Conservation (phyloP, 805 yeast species). For the Kregervanrija delftensis region DNA sequence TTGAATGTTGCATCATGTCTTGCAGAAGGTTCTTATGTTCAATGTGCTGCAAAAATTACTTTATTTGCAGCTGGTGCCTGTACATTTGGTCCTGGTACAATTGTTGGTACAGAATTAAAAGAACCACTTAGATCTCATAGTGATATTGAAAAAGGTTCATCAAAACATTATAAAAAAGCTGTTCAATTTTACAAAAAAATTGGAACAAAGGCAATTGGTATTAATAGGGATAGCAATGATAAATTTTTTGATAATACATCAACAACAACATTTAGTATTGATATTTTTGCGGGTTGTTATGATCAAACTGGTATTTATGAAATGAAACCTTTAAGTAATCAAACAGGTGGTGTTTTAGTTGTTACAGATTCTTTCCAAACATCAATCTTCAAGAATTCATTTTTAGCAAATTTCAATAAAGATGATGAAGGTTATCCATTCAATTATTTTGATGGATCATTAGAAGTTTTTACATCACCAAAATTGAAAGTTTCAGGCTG, state of each 20-base stretch:
- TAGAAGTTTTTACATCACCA: slow-evolving; percentile 80
- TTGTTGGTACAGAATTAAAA: slow-evolving; percentile 83
- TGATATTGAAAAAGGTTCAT: slow-evolving; percentile 87
- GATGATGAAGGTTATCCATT: slow-evolving; percentile 82
- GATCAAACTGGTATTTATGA: slow-evolving; percentile 95
- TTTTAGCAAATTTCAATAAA: slow-evolving; percentile 77
- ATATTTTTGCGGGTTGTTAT: slow-evolving; percentile 90
- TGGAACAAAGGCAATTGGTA: slow-evolving; percentile 61
- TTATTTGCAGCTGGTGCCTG: slow-evolving; percentile 93
- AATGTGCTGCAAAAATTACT: slow-evolving; percentile 82
- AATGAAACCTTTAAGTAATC: slow-evolving; percentile 79
- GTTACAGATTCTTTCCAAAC: slow-evolving; percentile 92
- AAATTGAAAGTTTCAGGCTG: slow-evolving; percentile 88
- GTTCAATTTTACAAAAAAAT: slow-evolving; percentile 70
- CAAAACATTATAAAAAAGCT: slow-evolving; percentile 84
- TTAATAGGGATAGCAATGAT: slow-evolving; percentile 30
- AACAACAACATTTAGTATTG: slow-evolving; percentile 70
- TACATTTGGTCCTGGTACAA: slow-evolving; percentile 90
- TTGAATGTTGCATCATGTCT: slow-evolving; percentile 75
- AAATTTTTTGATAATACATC: slow-evolving; percentile 30
- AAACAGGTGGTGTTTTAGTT: slow-evolving; percentile 85
- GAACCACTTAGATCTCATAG: slow-evolving; percentile 97
- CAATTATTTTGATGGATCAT: slow-evolving; percentile 84
- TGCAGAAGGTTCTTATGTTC: slow-evolving; percentile 76
- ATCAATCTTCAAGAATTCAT: slow-evolving; percentile 87